A percentile compares a stretch with the other conserved stretches of the same genome.
phyloP scores from a whole-genome alignment of 768 basidiomycete species.

The Lentinula sp. region DNA sequence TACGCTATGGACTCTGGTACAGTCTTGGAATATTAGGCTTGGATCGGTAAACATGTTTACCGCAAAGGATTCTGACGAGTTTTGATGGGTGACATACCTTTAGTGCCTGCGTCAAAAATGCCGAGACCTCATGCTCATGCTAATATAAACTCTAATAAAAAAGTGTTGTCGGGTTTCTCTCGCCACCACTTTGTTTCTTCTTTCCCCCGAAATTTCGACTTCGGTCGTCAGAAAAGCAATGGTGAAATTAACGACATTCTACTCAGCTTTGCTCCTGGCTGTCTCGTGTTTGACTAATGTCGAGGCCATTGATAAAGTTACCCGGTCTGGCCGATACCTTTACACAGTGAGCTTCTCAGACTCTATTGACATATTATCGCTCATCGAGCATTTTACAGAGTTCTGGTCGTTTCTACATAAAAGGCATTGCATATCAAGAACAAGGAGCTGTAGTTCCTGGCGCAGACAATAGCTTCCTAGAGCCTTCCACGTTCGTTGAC shows the following conservation, averaged over 20 bases:
- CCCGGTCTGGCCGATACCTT: conserved; percentile 42
- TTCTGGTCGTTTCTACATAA: conserved; percentile 73
- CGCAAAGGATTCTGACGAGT: not conserved
- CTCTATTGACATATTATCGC: conserved; percentile 20
- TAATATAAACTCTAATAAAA: not conserved
- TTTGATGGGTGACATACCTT: not conserved
- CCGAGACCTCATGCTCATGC: not conserved
- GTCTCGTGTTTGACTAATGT: conserved; percentile 39
- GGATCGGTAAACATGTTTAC: not conserved
- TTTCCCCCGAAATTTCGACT: not conserved
- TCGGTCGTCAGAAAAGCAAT: not conserved
- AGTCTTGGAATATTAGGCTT: no score
- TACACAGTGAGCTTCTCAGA: not conserved
- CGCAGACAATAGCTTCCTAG: conserved; percentile 55
- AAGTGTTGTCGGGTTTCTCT: not conserved
- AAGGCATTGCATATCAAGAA: conserved; percentile 79
- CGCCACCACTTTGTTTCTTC: not conserved
- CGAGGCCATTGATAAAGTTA: conserved; percentile 64
- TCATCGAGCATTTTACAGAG: conserved; percentile 65
- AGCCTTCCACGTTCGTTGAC: conserved; percentile 75
- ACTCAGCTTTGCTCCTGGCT: conserved; percentile 27
- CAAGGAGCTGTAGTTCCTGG: conserved; percentile 51
- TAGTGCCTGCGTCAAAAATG: not conserved
- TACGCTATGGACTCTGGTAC: no score
- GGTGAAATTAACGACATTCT: not conserved